Conservation (phyloP, 2,329 filamentous ascomycete species). For the Curvularia eragrostidis region DNA sequence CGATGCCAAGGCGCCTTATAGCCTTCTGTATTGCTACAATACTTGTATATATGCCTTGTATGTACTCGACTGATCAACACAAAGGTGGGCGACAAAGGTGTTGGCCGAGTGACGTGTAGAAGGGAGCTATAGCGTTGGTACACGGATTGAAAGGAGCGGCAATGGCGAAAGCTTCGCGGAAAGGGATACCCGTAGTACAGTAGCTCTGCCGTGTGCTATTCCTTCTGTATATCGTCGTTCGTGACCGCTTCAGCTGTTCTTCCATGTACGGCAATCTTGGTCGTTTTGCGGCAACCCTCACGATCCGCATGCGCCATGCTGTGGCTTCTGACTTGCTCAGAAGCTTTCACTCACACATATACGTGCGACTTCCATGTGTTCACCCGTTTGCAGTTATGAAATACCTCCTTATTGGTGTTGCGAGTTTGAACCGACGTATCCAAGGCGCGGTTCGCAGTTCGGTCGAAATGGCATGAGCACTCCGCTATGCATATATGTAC, state of each 20-base stretch:
- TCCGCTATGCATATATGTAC: neutral
- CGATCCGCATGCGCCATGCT: neutral
- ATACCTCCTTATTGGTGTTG: neutral
- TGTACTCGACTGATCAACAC: constrained; percentile 8
- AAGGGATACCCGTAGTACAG: neutral
- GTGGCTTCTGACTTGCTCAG: neutral
- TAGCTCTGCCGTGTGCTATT: neutral
- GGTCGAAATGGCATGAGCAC: neutral
- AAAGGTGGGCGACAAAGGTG: constrained; percentile 4
- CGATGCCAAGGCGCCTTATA: neutral
- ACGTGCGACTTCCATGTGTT: neutral
- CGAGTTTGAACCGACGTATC: neutral
- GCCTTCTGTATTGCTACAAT: neutral
- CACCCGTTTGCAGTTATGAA: neutral
- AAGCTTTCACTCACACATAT: neutral
- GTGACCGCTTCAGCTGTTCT: neutral
- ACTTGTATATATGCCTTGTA: neutral
- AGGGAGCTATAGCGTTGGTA: neutral
- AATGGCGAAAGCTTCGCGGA: neutral
- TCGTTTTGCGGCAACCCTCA: neutral
- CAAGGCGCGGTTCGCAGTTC: constrained; percentile 1
- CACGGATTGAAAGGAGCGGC: neutral
- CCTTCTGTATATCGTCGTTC: neutral
- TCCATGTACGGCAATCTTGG: neutral
- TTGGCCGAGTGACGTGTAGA: neutral